Evolutionary conservation across 2,329 filamentous ascomycete species (phyloP), one percentile per base, ranked within the genome.

Genomic region (Colletotrichum horii): DNA sequence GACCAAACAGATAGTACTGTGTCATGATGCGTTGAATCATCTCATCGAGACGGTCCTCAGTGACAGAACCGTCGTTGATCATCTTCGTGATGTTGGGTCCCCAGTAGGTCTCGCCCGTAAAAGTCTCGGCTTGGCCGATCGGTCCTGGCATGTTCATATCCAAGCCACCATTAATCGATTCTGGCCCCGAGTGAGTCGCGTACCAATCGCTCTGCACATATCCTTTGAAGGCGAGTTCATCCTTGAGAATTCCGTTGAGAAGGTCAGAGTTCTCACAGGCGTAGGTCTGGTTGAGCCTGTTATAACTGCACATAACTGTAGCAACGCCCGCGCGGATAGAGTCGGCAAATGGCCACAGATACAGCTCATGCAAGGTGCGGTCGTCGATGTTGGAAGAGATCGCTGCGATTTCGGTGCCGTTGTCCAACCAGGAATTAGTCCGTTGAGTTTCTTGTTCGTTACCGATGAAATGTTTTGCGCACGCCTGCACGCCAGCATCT

Each of bases 81-180:
- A 91, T 91, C 90, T 91, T 92, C 28, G 89, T 86, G 6, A 91
- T 82, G 56, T 85, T 88, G 2, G 89, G 83, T 0, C 95, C 95
- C 81, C 91, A 91, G 79, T 84, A 91, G 78, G 90, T 87, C 66
- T 86, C 91, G 75, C 95, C 95, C 83, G 87, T 76, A 61, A 76
- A 6, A 22, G 62, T 16, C 66, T 78, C 19, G 83, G 76, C 78
- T 70, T 86, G 84, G 55, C 93, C 86, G 7, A 80, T 80, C 6
- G 74, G 74, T 7, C 94, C 94, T 0, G 94, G 94, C 94, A 96
- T 96, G 2, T 92, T 92, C 94, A 96, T 95, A 81, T 96, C 94
- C 76, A 96, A 82, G 34, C 95, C 95, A 22, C 91, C 90, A 76
- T 93, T 88, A 30, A 94, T 92, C 56, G 89, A 89, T 8, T 88